These are phyloP conservation scores for Xerocomus cyaneibrunnescens DNA, from an alignment of 1,284 basidiomycete species.

Conservation along the genomic window DNA sequence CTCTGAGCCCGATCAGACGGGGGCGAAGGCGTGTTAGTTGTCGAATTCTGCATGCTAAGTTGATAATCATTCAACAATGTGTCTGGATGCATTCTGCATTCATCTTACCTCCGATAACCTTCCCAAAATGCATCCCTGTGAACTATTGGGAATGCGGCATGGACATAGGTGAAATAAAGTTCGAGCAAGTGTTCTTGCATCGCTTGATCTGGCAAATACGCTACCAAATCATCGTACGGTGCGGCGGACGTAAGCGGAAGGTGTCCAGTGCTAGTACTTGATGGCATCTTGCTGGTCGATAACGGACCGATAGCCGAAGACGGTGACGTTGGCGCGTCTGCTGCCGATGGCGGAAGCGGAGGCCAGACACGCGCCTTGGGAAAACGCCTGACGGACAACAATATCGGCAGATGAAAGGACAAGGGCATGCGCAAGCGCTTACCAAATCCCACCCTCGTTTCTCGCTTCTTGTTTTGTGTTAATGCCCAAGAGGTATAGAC, in stretches of 20 bases:
- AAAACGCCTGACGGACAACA: constrained; percentile 56
- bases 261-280: constrained; percentile 6
- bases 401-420: neutral
- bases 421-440: constrained; percentile 17
- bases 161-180: constrained; percentile 78
- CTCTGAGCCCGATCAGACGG: constrained; percentile 29
- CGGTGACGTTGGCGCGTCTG: constrained; percentile 12
- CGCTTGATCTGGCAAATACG: constrained; percentile 49
- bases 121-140: constrained; percentile 71
- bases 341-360: constrained; percentile 44
- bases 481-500: constrained; percentile 70
- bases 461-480: constrained; percentile 60
- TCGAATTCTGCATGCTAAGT: constrained; percentile 26
- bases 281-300: constrained; percentile 2
- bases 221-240: constrained; percentile 39
- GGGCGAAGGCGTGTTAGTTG: constrained; percentile 32
- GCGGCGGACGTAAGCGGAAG: constrained; percentile 15
- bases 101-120: constrained; percentile 49
- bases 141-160: constrained; percentile 70
- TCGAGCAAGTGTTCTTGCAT: constrained; percentile 69
- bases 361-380: constrained; percentile 85
- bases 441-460: constrained; percentile 81
- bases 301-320: constrained; percentile 7
- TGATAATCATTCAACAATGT: neutral
- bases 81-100: neutral